Evolutionary conservation across 139 green algal species (phyloP).

Genomic region (Diplosphaera chodatii): DNA sequence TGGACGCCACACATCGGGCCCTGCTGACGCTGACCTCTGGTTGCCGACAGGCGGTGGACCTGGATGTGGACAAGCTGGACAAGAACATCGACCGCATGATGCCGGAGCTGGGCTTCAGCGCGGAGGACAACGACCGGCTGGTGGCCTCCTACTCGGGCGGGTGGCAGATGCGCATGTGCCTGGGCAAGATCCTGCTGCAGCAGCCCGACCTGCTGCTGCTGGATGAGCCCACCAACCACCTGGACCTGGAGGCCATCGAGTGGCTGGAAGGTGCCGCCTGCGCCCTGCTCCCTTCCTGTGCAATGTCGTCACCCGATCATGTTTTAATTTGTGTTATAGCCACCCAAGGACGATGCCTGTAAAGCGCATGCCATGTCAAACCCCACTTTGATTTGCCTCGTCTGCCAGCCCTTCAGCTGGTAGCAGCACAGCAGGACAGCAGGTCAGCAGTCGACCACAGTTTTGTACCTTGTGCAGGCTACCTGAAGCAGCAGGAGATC

Average conservation of each 20-base stretch:
- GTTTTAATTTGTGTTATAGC: too few species aligned
- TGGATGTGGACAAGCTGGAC: slow-evolving; percentile 79
- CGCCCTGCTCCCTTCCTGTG: background rate
- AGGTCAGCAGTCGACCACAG: too few species aligned
- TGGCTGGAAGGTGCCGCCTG: slow-evolving; percentile 82
- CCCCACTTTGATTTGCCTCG: too few species aligned
- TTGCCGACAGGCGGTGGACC: slow-evolving; percentile 65
- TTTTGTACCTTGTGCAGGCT: slow-evolving; percentile 45
- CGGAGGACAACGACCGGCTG: slow-evolving; percentile 82
- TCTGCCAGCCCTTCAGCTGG: too few species aligned
- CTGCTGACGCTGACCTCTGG: too few species aligned
- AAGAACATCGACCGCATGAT: slow-evolving; percentile 98
- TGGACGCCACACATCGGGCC: too few species aligned
- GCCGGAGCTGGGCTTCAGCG: slow-evolving; percentile 91
- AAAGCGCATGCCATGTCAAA: too few species aligned
- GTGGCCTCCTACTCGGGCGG: slow-evolving; percentile 65
- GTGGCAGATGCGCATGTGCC: slow-evolving; percentile 99
- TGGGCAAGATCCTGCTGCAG: slow-evolving; percentile 97
- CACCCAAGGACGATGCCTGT: too few species aligned
- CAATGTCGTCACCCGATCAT: too few species aligned
- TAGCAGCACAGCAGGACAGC: too few species aligned
- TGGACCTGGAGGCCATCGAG: slow-evolving; percentile 96
- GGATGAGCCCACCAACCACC: slow-evolving; percentile 98
- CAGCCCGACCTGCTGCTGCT: slow-evolving; percentile 88
- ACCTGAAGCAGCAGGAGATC: slow-evolving; percentile 75